phyloP scores from a whole-genome alignment of 176 grass and related monocot genomes.

The Melocanna baccifera region DNA sequence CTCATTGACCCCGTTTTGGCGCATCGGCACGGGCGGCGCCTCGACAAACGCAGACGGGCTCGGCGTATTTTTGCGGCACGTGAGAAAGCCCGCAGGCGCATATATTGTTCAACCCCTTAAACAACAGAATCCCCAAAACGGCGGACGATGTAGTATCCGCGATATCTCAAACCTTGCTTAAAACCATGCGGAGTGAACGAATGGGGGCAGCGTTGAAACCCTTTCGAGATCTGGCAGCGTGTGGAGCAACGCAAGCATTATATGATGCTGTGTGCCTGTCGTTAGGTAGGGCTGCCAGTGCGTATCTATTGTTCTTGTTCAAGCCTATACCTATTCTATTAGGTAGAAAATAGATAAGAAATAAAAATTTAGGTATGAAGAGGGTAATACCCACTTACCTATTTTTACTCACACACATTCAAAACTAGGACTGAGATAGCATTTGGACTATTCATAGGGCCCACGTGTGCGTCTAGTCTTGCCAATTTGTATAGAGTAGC shows the following conservation, averaged over 20 bases:
- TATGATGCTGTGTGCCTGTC: background rate
- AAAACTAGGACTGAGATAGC: no score
- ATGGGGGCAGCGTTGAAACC: background rate
- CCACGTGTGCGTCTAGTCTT: no score
- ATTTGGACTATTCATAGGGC: no score
- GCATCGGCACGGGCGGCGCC: constrained; percentile 18
- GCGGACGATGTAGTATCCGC: background rate
- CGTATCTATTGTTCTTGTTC: no score
- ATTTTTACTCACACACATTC: no score
- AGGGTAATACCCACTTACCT: no score
- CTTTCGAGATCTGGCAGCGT: background rate
- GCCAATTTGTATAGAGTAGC: no score
- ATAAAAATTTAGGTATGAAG: no score
- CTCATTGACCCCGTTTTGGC: constrained; percentile 27
- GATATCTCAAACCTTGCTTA: background rate
- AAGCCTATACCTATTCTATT: no score
- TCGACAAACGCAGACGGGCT: constrained; percentile 9
- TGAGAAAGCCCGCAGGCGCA: background rate
- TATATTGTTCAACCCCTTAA: background rate
- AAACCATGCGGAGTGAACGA: background rate
- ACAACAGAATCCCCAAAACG: background rate
- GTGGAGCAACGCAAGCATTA: background rate
- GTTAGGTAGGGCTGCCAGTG: background rate
- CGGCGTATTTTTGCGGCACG: background rate
- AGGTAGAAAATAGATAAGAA: no score